Base-by-base conservation (phyloP, 2,329 filamentous ascomycete genomes). In the Orbilia blumenaviensis region DNA sequence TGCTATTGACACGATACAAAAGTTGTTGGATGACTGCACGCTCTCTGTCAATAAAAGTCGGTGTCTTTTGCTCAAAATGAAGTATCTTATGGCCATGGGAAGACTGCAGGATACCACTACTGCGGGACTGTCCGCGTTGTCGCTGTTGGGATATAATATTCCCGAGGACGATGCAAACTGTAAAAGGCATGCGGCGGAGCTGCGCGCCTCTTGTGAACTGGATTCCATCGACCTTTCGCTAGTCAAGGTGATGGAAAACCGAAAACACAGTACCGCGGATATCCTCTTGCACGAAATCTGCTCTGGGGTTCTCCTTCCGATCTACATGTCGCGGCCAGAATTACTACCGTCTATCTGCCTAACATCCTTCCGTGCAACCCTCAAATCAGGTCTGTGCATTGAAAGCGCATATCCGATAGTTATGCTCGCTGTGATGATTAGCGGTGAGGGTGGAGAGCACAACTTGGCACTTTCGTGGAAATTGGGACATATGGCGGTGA, bases 231-330 rank as follows among this genome's bases (percentile, higher is more conserved):
- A 80, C 66, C 79, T 80, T 29, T 74, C 68, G 36, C 78, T 71
- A 36, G 78, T 80, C 27, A 78, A 75, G 36, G 75, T 75, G 12
- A 78, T 80, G 60, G 80, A 80, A 50, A 78, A 79, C 58, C 60
- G 66, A 23, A 77, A 66, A 46, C 50, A 54, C 27, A 36, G 71
- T 41, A 42, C 48, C 5, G 73, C 66, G 0, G 73, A 80, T 46
- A 78, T 80, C 42, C 77, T 80, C n/a, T 77, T 80, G 12, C 80
- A 80, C 36, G 80, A 80, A 61, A 80, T 80, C 18, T 79, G 79
- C 38, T 71, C 80, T 42, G 79, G 77, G 14, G 66, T 80, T 34
- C 44, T 80, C 8, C 77, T 80, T 48, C 80, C 80, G 12, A 72
- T 80, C 29, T 80, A 80, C 38, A 80, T 80, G 80, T 78, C 78